phyloP scores from a whole-genome alignment of 768 basidiomycete species.

The Neoboletus brunneissimus region DNA sequence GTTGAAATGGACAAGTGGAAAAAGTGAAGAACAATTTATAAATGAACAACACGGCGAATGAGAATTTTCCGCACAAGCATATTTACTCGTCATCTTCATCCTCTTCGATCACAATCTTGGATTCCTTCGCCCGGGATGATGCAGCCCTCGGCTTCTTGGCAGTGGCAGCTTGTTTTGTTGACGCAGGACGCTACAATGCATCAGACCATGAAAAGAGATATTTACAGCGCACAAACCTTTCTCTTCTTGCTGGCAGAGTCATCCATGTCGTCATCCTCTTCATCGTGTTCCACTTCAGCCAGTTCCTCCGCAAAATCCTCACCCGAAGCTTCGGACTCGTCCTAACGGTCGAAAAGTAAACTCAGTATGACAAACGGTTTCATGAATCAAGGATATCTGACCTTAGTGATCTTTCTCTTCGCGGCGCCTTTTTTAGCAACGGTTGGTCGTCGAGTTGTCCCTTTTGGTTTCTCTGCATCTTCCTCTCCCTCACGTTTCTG shows the following conservation, averaged over 20 bases:
- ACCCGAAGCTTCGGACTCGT: conserved; percentile 40
- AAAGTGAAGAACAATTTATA: not conserved
- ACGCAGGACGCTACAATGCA: conserved; percentile 37
- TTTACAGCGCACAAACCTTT: conserved; percentile 46
- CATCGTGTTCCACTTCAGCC: conserved; percentile 47
- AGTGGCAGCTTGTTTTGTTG: conserved; percentile 44
- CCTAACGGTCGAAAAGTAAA: conserved; percentile 7
- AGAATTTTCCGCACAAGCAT: not conserved
- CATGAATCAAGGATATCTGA: conserved; percentile 8
- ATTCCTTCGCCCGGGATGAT: conserved; percentile 35
- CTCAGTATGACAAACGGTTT: not conserved
- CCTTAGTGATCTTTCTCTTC: conserved; percentile 44
- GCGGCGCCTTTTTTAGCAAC: conserved; percentile 45
- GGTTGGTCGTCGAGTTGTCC: conserved; percentile 44
- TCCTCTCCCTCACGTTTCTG: conserved; percentile 34
- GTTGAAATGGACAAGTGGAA: conserved; percentile 1
- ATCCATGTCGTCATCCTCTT: conserved; percentile 42
- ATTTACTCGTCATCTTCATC: conserved; percentile 34
- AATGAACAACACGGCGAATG: conserved; percentile 5
- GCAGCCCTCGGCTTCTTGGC: conserved; percentile 39
- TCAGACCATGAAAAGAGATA: conserved; percentile 3
- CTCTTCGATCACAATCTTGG: conserved; percentile 48
- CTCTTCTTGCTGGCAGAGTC: conserved; percentile 56
- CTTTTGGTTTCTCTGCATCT: conserved; percentile 47
- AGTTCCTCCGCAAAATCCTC: conserved; percentile 48